Evolutionary conservation across 1,284 basidiomycete genomes (phyloP).

Genomic region (Irpex lacteus): DNA sequence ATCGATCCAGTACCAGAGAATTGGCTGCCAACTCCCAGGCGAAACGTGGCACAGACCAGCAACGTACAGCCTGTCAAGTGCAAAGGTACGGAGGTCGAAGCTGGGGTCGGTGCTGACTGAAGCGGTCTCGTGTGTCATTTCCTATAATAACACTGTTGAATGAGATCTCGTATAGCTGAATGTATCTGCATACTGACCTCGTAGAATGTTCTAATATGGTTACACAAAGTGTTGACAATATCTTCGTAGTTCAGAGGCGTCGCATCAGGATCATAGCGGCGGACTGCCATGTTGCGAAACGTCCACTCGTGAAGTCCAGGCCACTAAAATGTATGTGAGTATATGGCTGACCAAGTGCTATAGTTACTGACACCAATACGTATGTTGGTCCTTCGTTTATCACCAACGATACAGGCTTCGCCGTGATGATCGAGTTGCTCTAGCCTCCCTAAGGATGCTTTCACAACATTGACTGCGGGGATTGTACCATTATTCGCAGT

Average conservation of each 20-base stretch:
- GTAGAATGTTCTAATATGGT: neutral
- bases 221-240: neutral
- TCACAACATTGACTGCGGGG: neutral
- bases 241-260: neutral
- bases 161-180: neutral
- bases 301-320: neutral
- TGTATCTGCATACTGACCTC: neutral
- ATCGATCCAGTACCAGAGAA: neutral
- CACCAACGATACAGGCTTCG: neutral
- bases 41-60: neutral
- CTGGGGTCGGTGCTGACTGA: too few species aligned
- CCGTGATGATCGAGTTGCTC: neutral
- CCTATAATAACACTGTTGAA: neutral
- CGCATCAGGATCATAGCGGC: neutral
- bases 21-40: neutral
- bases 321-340: neutral
- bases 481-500: neutral
- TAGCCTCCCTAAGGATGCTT: neutral
- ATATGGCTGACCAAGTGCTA: neutral
- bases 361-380: neutral
- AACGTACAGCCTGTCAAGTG: neutral
- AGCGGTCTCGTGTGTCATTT: neutral
- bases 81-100: neutral
- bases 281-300: neutral
- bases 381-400: neutral